Evolutionary conservation across 2,329 filamentous ascomycete genomes (phyloP).

Genomic region (Trichoderma sp.): DNA sequence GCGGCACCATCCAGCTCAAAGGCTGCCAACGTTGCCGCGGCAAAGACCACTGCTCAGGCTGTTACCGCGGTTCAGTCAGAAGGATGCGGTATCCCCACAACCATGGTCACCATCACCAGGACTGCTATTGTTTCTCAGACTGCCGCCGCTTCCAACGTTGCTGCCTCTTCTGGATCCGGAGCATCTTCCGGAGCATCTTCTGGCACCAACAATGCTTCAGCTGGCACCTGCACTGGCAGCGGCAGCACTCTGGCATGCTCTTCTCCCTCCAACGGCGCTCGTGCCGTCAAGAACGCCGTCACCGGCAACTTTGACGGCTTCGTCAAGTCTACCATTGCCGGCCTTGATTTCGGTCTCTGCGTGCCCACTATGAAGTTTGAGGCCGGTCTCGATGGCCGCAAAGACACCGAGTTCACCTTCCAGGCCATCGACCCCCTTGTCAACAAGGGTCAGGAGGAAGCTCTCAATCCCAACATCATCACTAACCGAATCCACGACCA

Average conservation of each 20-base stretch:
- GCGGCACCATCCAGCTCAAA: background rate
- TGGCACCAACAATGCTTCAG: background rate
- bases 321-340: background rate
- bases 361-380: slow-evolving; percentile 20
- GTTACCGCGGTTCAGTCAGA: background rate
- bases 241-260: slow-evolving; percentile 9
- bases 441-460: slow-evolving; percentile 19
- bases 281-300: slow-evolving; percentile 16
- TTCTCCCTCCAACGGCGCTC: background rate
- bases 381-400: slow-evolving; percentile 12
- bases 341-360: slow-evolving; percentile 16
- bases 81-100: background rate
- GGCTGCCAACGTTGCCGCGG: background rate
- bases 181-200: background rate
- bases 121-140: slow-evolving; percentile 14
- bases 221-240: slow-evolving; percentile 7
- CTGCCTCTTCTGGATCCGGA: background rate
- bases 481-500: slow-evolving; percentile 22
- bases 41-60: background rate
- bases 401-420: slow-evolving; percentile 16
- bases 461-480: slow-evolving; percentile 22
- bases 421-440: slow-evolving; percentile 16
- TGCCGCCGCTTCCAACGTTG: background rate
- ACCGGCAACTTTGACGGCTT: slow-evolving; percentile 22
- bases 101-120: slow-evolving; percentile 10